These are phyloP conservation scores for Trichoderma sp. DNA, from an alignment of 2,329 filamentous ascomycete genomes.

Conservation along the genomic window DNA sequence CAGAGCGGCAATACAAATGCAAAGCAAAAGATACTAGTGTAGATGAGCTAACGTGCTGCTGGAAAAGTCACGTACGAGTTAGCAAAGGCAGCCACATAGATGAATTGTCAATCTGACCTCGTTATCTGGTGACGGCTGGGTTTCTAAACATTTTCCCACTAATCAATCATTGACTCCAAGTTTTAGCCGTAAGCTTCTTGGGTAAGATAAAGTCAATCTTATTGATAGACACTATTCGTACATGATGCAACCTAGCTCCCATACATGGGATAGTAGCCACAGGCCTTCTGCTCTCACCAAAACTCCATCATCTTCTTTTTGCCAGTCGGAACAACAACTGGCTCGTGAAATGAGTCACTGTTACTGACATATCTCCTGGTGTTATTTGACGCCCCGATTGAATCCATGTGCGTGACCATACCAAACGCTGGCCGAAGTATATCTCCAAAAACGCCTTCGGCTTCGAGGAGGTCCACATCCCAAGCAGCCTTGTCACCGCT, in stretches of 20 bases:
- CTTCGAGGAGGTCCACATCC: constrained; percentile 31
- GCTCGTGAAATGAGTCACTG: constrained; percentile 20
- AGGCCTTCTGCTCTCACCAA: constrained; percentile 4
- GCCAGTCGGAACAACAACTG: constrained; percentile 8
- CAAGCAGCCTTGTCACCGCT: constrained; percentile 34
- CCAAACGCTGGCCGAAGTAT: constrained; percentile 35
- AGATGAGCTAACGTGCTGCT: too few species aligned
- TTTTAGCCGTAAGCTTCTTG: not conserved
- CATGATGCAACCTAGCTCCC: not conserved
- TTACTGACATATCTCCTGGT: constrained; percentile 29
- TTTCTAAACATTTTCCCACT: not conserved
- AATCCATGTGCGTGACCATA: constrained; percentile 39
- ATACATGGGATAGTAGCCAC: not conserved
- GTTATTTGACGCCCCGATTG: constrained; percentile 35
- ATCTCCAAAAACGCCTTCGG: constrained; percentile 30
- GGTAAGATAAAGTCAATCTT: not conserved
- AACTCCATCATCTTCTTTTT: constrained; percentile 4
- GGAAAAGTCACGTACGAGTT: too few species aligned
- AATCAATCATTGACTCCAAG: not conserved
- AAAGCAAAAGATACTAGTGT: too few species aligned
- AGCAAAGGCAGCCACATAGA: too few species aligned
- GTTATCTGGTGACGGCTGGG: too few species aligned
- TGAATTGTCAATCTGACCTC: too few species aligned
- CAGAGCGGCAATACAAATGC: too few species aligned
- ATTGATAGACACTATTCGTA: not conserved